Percentiles rank a stretch among this genome's conserved stretches.
phyloP scores from a whole-genome alignment of 2,329 filamentous ascomycete species.

The Pseudopyrenochaeta lycopersici region DNA sequence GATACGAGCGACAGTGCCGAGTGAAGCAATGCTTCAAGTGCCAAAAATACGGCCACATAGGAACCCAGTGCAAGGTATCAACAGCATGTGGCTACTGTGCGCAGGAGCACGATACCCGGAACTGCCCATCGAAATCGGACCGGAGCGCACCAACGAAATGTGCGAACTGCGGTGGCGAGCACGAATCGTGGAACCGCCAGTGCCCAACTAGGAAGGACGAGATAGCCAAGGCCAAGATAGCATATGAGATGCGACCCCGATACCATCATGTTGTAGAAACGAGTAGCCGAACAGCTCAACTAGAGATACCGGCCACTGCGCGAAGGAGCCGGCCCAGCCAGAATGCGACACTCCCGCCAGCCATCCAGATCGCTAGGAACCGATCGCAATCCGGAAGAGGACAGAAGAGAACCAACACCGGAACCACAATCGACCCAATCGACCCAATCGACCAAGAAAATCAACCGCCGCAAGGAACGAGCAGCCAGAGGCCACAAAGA shows the following conservation, averaged over 20 bases:
- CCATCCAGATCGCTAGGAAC: slow-evolving; percentile 3
- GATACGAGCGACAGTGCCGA: slow-evolving; percentile 22
- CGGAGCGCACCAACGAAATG: slow-evolving; percentile 20
- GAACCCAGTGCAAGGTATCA: slow-evolving; percentile 29
- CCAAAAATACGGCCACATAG: slow-evolving; percentile 28
- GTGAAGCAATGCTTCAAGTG: slow-evolving; percentile 20
- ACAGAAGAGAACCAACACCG: slow-evolving; percentile 14
- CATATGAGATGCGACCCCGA: slow-evolving; percentile 16
- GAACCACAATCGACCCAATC: slow-evolving; percentile 4
- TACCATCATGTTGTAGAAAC: slow-evolving; percentile 9
- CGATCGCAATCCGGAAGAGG: slow-evolving; percentile 5
- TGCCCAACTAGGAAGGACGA: slow-evolving; percentile 23
- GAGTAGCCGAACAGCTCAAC: not conserved
- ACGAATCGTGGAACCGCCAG: slow-evolving; percentile 19
- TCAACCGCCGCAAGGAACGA: not conserved
- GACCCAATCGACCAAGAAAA: slow-evolving; percentile 6
- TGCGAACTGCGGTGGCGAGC: slow-evolving; percentile 15
- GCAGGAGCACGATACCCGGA: slow-evolving; percentile 13
- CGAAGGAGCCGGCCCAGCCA: slow-evolving; percentile 1
- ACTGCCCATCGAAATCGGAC: slow-evolving; percentile 14
- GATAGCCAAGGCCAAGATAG: slow-evolving; percentile 15
- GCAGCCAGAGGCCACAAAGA: slow-evolving; percentile 9
- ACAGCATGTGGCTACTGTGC: slow-evolving; percentile 22
- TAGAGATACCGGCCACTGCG: not conserved
- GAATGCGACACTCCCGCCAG: not conserved